These are phyloP conservation scores for Inosperma sp. DNA, from an alignment of 768 basidiomycete species.

Conservation along the genomic window DNA sequence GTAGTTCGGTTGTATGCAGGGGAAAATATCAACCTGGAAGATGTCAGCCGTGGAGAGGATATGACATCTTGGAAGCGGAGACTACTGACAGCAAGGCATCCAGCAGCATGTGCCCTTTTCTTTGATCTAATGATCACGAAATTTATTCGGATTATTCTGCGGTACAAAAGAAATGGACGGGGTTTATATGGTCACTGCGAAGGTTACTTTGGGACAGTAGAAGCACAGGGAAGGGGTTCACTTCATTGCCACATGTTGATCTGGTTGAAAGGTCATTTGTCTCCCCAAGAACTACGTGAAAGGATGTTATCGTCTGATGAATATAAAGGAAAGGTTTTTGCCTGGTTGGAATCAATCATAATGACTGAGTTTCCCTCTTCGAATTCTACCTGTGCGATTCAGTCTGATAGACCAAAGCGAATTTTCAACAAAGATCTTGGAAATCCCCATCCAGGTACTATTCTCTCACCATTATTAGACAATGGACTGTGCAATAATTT, in stretches of 20 bases:
- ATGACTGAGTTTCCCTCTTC: not conserved
- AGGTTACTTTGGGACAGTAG: conserved; percentile 14
- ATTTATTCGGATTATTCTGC: conserved; percentile 18
- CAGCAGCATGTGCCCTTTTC: conserved; percentile 21
- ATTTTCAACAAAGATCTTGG: not conserved
- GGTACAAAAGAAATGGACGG: conserved; percentile 1
- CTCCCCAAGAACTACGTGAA: conserved; percentile 7
- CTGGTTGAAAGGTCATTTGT: not conserved
- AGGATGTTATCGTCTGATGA: not conserved
- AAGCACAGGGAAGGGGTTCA: conserved; percentile 13
- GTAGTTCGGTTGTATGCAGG: conserved; percentile 17
- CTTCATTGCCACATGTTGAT: conserved; percentile 16
- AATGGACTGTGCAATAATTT: not conserved
- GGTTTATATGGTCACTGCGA: conserved; percentile 13
- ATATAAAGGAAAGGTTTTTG: conserved; percentile 2
- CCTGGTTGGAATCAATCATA: conserved; percentile 13
- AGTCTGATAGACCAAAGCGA: not conserved
- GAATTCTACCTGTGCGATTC: not conserved
- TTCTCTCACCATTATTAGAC: not conserved
- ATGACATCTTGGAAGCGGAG: conserved; percentile 7
- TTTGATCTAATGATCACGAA: conserved; percentile 18
- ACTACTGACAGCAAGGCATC: conserved; percentile 17
- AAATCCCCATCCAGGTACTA: conserved; percentile 10
- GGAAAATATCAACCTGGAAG: conserved; percentile 12
- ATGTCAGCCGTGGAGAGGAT: conserved; percentile 6